These are phyloP conservation scores for Pleurotus pulmonarius DNA, from an alignment of 768 basidiomycete species.

Conservation along the genomic window DNA sequence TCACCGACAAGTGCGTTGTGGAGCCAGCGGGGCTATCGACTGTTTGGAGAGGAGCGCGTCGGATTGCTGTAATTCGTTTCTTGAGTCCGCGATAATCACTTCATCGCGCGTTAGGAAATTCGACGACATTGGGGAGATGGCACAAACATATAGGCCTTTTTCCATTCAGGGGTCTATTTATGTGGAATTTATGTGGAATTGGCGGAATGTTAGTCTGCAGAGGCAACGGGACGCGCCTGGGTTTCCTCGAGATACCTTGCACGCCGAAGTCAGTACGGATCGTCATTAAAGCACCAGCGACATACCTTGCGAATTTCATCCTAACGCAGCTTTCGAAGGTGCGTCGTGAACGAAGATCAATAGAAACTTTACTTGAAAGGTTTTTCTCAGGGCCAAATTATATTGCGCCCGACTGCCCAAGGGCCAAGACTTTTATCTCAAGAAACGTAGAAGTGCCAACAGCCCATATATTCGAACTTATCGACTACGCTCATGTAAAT, in stretches of 20 bases:
- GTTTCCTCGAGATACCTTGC: constrained; percentile 66
- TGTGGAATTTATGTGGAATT: neutral
- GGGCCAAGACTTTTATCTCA: no score
- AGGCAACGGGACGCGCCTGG: constrained; percentile 37
- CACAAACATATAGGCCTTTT: constrained; percentile 62
- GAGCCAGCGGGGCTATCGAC: constrained; percentile 11
- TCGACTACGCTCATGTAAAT: no score
- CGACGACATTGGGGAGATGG: neutral
- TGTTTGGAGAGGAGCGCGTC: constrained; percentile 25
- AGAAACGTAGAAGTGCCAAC: no score
- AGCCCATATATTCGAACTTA: no score
- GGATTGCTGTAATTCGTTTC: constrained; percentile 57
- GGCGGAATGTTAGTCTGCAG: neutral
- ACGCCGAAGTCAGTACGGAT: neutral
- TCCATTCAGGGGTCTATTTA: constrained; percentile 69
- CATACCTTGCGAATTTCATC: constrained; percentile 64
- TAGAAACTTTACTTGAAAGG: no score
- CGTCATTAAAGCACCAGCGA: neutral
- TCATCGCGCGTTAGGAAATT: neutral
- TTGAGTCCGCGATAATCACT: constrained; percentile 77
- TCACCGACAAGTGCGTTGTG: neutral
- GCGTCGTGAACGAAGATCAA: no score
- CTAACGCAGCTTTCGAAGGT: no score
- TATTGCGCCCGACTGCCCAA: no score
- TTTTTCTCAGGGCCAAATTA: no score